Percentiles rank a stretch among this genome's conserved stretches.
phyloP scores from a whole-genome alignment of 2,329 filamentous ascomycete species.

The Pestalotiopsis sp. region DNA sequence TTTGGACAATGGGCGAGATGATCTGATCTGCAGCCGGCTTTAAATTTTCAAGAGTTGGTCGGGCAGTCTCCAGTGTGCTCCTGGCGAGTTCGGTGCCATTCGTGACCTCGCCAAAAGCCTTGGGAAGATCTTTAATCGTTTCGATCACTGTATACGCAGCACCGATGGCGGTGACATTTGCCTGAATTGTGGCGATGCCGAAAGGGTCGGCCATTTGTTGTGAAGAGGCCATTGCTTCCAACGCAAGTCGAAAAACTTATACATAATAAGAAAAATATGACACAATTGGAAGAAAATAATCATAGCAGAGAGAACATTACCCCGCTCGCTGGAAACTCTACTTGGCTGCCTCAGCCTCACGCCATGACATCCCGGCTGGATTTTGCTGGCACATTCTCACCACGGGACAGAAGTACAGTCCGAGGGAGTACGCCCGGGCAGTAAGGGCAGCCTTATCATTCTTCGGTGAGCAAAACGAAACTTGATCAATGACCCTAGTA shows the following conservation, averaged over 20 bases:
- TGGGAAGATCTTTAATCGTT: too few species aligned
- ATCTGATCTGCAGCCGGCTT: too few species aligned
- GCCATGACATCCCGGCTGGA: too few species aligned
- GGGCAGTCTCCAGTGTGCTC: not conserved
- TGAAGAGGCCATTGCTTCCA: not conserved
- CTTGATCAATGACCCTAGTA: too few species aligned
- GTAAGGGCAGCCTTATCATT: too few species aligned
- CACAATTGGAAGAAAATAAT: not conserved
- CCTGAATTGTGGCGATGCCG: not conserved
- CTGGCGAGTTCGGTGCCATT: not conserved
- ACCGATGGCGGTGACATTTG: not conserved
- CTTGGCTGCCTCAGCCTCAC: not conserved
- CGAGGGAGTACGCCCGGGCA: too few species aligned
- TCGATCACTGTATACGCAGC: not conserved
- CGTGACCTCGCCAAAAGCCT: not conserved
- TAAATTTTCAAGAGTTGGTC: not conserved
- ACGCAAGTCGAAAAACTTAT: too few species aligned
- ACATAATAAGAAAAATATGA: too few species aligned
- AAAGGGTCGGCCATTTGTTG: not conserved
- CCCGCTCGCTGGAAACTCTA: not conserved
- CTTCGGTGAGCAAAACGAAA: too few species aligned
- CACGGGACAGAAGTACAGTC: too few species aligned
- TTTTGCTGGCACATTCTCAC: too few species aligned
- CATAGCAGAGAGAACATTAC: not conserved
- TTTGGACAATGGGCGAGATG: too few species aligned